A percentile compares a stretch with the other conserved stretches of the same genome.
Evolutionary conservation across 352 stramenopile species (phyloP).

Genomic region (Pythium insidiosum): DNA sequence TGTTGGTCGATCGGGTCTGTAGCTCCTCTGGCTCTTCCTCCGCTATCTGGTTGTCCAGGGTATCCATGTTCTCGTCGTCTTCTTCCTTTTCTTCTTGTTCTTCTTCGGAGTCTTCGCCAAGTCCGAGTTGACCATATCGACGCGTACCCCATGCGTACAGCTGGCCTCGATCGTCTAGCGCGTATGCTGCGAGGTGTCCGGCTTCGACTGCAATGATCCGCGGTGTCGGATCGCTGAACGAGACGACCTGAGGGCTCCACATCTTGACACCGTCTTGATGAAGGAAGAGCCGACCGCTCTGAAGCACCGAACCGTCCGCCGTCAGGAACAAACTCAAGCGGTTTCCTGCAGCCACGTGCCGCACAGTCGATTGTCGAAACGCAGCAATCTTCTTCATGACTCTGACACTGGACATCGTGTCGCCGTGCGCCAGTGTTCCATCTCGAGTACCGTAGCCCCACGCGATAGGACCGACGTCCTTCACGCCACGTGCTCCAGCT

Average conservation of each 20-base stretch:
- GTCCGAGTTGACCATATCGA: constrained; percentile 49
- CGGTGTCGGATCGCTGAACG: neutral
- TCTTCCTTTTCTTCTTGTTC: neutral
- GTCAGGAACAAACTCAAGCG: constrained; percentile 56
- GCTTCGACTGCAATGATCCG: constrained; percentile 34
- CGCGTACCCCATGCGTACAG: constrained; percentile 54
- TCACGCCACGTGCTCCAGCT: constrained; percentile 14
- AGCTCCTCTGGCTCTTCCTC: constrained; percentile 11
- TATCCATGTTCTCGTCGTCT: neutral
- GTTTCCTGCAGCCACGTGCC: constrained; percentile 37
- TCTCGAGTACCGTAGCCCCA: constrained; percentile 53
- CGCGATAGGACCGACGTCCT: constrained; percentile 23
- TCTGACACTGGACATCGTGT: constrained; percentile 11
- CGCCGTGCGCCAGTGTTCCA: constrained; percentile 31
- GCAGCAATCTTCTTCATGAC: constrained; percentile 24
- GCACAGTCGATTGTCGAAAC: constrained; percentile 29
- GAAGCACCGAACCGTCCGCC: constrained; percentile 30
- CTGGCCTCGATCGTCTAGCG: constrained; percentile 32
- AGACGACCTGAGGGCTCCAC: constrained; percentile 34
- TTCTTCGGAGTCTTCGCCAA: constrained; percentile 12
- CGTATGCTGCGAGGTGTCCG: constrained; percentile 45
- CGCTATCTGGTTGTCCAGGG: neutral
- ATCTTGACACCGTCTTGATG: constrained; percentile 48
- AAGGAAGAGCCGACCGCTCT: constrained; percentile 42
- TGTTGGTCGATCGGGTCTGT: too few species aligned